Base-by-base conservation (phyloP, 352 stramenopile species). In the Phytopythium kandeliae region DNA sequence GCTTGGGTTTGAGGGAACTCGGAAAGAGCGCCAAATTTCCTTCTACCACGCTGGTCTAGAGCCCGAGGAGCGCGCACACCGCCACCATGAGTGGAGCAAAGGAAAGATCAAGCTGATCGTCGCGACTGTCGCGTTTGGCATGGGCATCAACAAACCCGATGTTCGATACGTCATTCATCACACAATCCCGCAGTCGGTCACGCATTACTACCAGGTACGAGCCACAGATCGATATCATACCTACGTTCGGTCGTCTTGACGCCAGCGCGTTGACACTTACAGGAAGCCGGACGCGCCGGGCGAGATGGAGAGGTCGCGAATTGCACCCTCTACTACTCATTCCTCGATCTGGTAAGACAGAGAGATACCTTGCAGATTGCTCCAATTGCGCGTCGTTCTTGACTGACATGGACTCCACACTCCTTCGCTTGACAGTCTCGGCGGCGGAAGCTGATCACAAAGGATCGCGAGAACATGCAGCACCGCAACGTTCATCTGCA, bases 121-220 rank as follows among this genome's bases (percentile, higher is more conserved):
- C n/a, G 85, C 85, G 17, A 96, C 85, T 0, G 72, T 96, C 38
- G 85, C 85, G 0, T 96, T 96, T 52, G 85, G 85, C 25, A 96
- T 96, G 85, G 85, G 83, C 16, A 95, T 95, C 54, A 94, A 94
- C 60, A 93, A 95, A 47, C 85, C 85, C 10, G 82, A 93, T 46
- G 85, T 95, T 2, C 81, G 85, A 30, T 96, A 93, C 55, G 85
- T 96, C 42, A 93, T 96, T 50, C 85, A 96, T 51, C 78, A 92
- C 64, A 93, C 80, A 6, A 86, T 94, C 7, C 85, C 85, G 7
- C 81, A 96, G 54, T 93, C 83, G 26, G 80, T 94, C n/a, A 92
- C 80, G 12, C 80, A 94, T 49, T 96, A 94, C 51, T 96, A 96
- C 49, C 85, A 96, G 65, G 84, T 94, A 65, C 26, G 40, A 25